Evolutionary conservation across 2,329 filamentous ascomycete species (phyloP), one percentile per base, ranked within the genome.

Genomic region (Monascus ruber): DNA sequence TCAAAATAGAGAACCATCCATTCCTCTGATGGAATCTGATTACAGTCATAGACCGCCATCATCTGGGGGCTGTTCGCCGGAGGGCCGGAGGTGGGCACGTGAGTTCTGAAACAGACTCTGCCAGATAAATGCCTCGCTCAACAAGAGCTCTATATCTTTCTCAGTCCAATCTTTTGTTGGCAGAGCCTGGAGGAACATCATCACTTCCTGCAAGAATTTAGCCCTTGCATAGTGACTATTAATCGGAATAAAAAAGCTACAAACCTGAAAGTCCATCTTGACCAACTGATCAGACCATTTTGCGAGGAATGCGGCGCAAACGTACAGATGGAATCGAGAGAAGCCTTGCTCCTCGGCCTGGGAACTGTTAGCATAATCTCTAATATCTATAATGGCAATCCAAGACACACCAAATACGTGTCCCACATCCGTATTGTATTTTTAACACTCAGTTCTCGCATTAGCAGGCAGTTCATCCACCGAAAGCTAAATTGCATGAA

Each of bases 391-490:
- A 26, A n/a, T 24, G 40, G 40, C 26, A 34, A 11, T 27, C 17
- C 6, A 24, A 31, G 35, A 9, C 37, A 65, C 70, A 95, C 89
- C 68, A 98, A 76, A 66, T 98, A 98, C 25, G 91, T 98, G 63
- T 98, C 91, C 91, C 91, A 98, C 91, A 98, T 98, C 51, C 91
- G 76, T 47, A 98, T 94, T 0, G 87, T 95, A 59, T 95, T 96
- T 60, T 81, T 85, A 41, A 98, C 89, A 58, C 84, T 94, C 48
- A 98, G 84, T 66, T 98, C 91, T 47, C 91, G 77, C 91, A 98
- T 98, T 48, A 98, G 71, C 38, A 98, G 76, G 62, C 91, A 98
- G 56, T 98, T 98, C 91, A 98, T 98, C 91, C 91, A 98, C 41
- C 91, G 76, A 60, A 98, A 98, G 63, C 87, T 95, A 65, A 98